Base-by-base conservation (phyloP, 208 protist genomes). In the Tritrichomonas foetus region DNA sequence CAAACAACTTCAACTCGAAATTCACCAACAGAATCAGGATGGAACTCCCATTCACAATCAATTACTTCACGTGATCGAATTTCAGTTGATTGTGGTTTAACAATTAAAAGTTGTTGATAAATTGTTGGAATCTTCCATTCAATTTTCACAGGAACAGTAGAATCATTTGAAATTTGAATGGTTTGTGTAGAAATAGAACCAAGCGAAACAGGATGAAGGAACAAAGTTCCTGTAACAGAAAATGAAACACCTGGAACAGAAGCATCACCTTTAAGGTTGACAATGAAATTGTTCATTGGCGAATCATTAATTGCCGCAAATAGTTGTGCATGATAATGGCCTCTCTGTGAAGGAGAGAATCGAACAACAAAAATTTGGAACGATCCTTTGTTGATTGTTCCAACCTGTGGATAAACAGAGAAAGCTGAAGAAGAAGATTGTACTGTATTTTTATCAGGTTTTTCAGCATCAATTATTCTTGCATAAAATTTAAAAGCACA, bases 291-390 rank as follows among this genome's bases (percentile, higher is more conserved):
- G 25, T 84, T 84, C 53, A 44, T 8, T 53, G 74, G 74, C 1
- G 74, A 84, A 84, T 84, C 74, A 53, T 84, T 84, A 20, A 84
- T 84, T n/a, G 27, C 1, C 33, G 74, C 74, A 84, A 84, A 84
- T 25, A 84, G 33, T 2, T 49, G 44, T 84, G 74, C 36, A 44
- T 84, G 74, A 53, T 84, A 84, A 53, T 84, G 74, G 49, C 74
- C 74, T 5, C 44, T 5, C n/a, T 84, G 74, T 84, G 74, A 11
- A 53, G 74, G 74, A n/a, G 36, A 53, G 44, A 84, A 84, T 53
- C 25, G 49, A 30, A 84, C 74, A 53, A 84, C 74, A 44, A 84
- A 84, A n/a, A 84, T 84, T 53, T 84, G 74, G 74, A 84, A 84
- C 1, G 41, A 53, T 53, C 74, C 74, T 84, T 84, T 84, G 33